These are phyloP conservation scores for Bassia scoparia DNA, from an alignment of 148 eudicot genomes.

Conservation along the genomic window DNA sequence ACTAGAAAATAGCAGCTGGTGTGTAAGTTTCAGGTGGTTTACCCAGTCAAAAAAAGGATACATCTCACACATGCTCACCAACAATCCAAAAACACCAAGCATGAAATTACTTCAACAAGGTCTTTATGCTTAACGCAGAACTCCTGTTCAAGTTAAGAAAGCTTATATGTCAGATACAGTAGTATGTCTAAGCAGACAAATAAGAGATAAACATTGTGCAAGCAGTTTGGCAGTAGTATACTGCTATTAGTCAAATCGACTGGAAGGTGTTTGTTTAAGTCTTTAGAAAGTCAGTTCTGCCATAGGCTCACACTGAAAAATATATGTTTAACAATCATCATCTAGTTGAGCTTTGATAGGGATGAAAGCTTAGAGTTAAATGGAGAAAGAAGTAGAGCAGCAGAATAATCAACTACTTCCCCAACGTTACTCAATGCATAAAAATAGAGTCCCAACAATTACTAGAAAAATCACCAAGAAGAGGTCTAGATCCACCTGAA, in stretches of 20 bases:
- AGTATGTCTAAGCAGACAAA: not conserved
- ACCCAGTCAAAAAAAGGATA: slow-evolving; percentile 51
- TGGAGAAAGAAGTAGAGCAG: no score
- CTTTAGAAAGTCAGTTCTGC: not conserved
- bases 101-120: slow-evolving; percentile 63
- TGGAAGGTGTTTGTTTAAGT: no score
- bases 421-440: slow-evolving; percentile 85
- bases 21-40: not conserved
- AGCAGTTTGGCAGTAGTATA: not conserved
- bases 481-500: slow-evolving; percentile 82
- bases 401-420: slow-evolving; percentile 49
- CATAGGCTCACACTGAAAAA: not conserved
- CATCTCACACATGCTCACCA: slow-evolving; percentile 66
- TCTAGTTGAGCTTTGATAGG: not conserved
- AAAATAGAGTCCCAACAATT: slow-evolving; percentile 64
- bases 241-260: not conserved
- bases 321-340: no score
- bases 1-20: not conserved
- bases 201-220: not conserved
- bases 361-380: no score
- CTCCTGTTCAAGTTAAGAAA: slow-evolving; percentile 47
- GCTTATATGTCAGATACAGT: not conserved
- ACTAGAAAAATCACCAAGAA: slow-evolving; percentile 80
- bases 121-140: slow-evolving; percentile 69
- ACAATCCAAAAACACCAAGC: slow-evolving; percentile 75